Evolutionary conservation across 164 flowering plant genomes (phyloP).

Genomic region (Tetrastigma voinierianum): DNA sequence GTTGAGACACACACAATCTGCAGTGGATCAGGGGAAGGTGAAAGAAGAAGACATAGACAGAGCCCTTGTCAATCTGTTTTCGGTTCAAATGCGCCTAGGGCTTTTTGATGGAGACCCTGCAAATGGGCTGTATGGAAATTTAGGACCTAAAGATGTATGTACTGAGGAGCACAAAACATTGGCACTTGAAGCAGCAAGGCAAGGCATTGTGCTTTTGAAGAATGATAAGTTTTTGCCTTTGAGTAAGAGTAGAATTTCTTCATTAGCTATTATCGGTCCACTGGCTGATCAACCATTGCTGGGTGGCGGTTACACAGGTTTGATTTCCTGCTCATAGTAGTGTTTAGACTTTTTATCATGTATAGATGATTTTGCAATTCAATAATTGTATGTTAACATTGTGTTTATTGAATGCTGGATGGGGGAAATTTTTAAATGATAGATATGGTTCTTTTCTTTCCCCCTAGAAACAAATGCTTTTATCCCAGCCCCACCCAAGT

Average conservation of each 20-base stretch:
- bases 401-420: no score
- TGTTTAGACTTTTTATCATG: background rate
- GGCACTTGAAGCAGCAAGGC: slow-evolving; percentile 89
- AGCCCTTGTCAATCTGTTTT: slow-evolving; percentile 76
- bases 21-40: slow-evolving; percentile 70
- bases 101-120: slow-evolving; percentile 74
- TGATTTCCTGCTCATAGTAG: background rate
- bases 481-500: no score
- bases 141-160: slow-evolving; percentile 78
- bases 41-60: slow-evolving; percentile 65
- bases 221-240: slow-evolving; percentile 81
- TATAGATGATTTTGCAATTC: no score
- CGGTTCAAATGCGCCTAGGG: slow-evolving; percentile 81
- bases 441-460: no score
- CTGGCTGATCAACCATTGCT: slow-evolving; percentile 50
- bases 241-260: slow-evolving; percentile 34
- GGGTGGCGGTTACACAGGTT: slow-evolving; percentile 85
- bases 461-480: no score
- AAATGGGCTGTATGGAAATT: slow-evolving; percentile 47
- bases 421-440: no score
- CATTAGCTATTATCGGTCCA: slow-evolving; percentile 84
- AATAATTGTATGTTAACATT: no score
- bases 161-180: slow-evolving; percentile 54
- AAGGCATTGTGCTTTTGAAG: slow-evolving; percentile 90
- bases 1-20: slow-evolving; percentile 53